Conservation (phyloP, 2,329 filamentous ascomycete species). For the Penicillium sp. region DNA sequence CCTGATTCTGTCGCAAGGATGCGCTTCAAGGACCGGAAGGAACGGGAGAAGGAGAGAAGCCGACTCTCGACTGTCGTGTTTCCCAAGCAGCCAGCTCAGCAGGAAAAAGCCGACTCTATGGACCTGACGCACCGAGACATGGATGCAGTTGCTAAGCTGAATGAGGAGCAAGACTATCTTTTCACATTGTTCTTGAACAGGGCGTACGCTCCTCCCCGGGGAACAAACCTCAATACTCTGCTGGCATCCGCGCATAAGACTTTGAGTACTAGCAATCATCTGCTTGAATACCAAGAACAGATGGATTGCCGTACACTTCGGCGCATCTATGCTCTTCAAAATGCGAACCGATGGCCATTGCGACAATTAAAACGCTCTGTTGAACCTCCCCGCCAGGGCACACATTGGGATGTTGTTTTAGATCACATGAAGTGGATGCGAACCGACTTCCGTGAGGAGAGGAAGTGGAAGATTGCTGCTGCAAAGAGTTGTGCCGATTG, state of each 20-base stretch:
- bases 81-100: constrained; percentile 59
- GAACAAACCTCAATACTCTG: constrained; percentile 62
- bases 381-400: constrained; percentile 72
- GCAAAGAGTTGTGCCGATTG: constrained; percentile 77
- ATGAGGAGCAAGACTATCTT: constrained; percentile 57
- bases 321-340: constrained; percentile 85
- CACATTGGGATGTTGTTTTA: constrained; percentile 82
- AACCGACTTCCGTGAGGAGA: constrained; percentile 89
- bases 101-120: constrained; percentile 46
- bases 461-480: constrained; percentile 85
- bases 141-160: constrained; percentile 46
- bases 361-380: constrained; percentile 80
- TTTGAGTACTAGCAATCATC: constrained; percentile 78
- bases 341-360: constrained; percentile 87
- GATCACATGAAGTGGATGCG: constrained; percentile 98
- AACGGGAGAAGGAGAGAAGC: constrained; percentile 57
- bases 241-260: constrained; percentile 85
- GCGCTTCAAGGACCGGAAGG: constrained; percentile 51
- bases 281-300: constrained; percentile 77
- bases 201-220: constrained; percentile 53
- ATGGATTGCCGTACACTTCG: constrained; percentile 84
- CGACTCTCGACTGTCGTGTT: constrained; percentile 76
- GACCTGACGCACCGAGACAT: constrained; percentile 42
- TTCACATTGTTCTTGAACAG: constrained; percentile 63
- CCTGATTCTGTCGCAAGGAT: constrained; percentile 38